phyloP scores from a whole-genome alignment of 352 stramenopile genomes.

The Stephanocyclus meneghinianus region DNA sequence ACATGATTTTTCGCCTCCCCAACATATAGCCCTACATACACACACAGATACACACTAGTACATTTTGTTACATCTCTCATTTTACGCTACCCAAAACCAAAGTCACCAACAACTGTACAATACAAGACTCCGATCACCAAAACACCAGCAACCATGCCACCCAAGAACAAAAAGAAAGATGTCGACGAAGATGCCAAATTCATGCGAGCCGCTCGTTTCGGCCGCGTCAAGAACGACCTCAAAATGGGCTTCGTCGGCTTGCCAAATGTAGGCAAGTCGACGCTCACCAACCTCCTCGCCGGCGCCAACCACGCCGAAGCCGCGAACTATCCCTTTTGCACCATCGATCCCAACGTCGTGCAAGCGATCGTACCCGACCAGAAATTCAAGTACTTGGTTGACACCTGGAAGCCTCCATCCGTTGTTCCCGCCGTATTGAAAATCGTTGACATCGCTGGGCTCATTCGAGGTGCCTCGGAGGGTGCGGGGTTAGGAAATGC shows the following conservation, averaged over 20 bases:
- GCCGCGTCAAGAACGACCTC: slow-evolving; percentile 85
- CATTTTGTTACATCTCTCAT: background rate
- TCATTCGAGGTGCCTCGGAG: slow-evolving; percentile 95
- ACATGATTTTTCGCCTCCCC: no score
- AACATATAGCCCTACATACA: no score
- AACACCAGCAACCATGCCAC: slow-evolving; percentile 71
- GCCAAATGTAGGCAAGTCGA: slow-evolving; percentile 87
- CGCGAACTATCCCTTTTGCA: slow-evolving; percentile 93
- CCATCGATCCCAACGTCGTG: slow-evolving; percentile 98
- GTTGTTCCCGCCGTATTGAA: slow-evolving; percentile 96
- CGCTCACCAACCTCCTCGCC: slow-evolving; percentile 78
- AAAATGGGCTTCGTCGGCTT: slow-evolving; percentile 91
- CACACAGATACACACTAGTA: no score
- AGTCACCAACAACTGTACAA: background rate
- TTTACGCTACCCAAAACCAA: no score
- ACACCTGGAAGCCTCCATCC: slow-evolving; percentile 92
- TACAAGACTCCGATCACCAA: background rate
- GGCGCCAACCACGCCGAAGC: slow-evolving; percentile 75
- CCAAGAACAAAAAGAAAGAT: slow-evolving; percentile 85
- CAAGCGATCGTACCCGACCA: slow-evolving; percentile 95
- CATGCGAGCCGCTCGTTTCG: slow-evolving; percentile 84
- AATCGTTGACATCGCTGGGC: slow-evolving; percentile 99
- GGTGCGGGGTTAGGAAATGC: slow-evolving; percentile 98
- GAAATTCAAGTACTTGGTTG: slow-evolving; percentile 98
- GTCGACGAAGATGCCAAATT: slow-evolving; percentile 69